phyloP scores from a whole-genome alignment of 371 early-diverging fungal species.

The Dipsacomyces acuminosporus region DNA sequence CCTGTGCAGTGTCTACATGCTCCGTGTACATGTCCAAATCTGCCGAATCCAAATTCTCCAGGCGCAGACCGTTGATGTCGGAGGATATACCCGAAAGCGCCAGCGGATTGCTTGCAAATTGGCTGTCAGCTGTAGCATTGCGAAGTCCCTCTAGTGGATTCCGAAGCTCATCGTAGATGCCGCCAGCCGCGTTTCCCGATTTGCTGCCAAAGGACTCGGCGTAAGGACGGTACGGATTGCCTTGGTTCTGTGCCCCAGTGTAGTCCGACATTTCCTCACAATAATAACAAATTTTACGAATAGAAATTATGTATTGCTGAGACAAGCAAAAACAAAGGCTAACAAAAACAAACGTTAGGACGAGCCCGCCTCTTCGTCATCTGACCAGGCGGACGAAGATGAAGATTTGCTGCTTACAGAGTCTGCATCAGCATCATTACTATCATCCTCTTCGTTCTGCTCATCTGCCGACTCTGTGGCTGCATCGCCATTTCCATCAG shows the following conservation, averaged over 20 bases:
- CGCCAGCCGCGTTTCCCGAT: neutral
- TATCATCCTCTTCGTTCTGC: no score
- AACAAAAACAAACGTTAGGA: neutral
- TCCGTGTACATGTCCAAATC: constrained; percentile 14
- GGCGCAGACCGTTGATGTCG: constrained; percentile 9
- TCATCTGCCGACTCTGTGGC: no score
- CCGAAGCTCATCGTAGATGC: constrained; percentile 24
- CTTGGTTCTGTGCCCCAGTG: constrained; percentile 6
- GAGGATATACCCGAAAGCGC: constrained; percentile 4
- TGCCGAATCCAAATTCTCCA: constrained; percentile 7
- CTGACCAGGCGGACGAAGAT: neutral
- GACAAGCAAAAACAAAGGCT: neutral
- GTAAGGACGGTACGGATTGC: constrained; percentile 35
- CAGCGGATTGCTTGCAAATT: constrained; percentile 7
- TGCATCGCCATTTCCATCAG: no score
- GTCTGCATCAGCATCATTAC: neutral
- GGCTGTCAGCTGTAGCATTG: neutral
- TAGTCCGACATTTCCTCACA: constrained; percentile 22
- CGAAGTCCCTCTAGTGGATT: constrained; percentile 31
- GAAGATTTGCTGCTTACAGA: neutral
- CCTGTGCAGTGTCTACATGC: constrained; percentile 31
- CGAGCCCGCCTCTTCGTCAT: neutral
- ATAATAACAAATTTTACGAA: no score
- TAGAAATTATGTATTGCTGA: no score
- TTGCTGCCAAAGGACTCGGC: constrained; percentile 26